Percentiles rank a stretch among this genome's conserved stretches.
Conservation (phyloP, 1,284 basidiomycete species). For the Cutaneotrichosporon sp. region DNA sequence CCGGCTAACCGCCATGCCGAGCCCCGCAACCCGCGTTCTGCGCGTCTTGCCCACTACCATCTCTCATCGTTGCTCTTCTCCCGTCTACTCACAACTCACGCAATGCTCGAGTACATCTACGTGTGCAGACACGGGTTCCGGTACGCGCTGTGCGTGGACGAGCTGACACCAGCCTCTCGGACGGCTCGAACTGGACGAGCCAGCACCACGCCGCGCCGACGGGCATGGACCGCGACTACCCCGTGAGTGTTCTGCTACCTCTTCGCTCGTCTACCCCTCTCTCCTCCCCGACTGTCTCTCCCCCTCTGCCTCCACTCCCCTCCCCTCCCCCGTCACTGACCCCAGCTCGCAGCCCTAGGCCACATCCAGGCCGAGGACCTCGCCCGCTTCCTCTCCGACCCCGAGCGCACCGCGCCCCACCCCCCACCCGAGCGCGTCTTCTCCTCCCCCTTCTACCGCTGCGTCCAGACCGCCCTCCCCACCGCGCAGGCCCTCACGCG, state of each 20-base stretch:
- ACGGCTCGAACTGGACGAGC: constrained; percentile 13
- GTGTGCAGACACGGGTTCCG: constrained; percentile 57
- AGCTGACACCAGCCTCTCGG: constrained; percentile 16
- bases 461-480: constrained; percentile 57
- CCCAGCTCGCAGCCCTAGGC: constrained; percentile 55
- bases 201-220: constrained; percentile 46
- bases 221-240: constrained; percentile 56
- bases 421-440: constrained; percentile 48
- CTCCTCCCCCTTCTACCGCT: constrained; percentile 56
- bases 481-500: constrained; percentile 35
- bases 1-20: not conserved
- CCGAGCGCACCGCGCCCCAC: constrained; percentile 28
- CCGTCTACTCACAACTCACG: not conserved
- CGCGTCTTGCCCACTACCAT: not conserved
- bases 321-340: not conserved
- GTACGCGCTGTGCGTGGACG: not conserved
- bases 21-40: not conserved
- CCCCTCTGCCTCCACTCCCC: not conserved
- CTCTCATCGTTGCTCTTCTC: not conserved
- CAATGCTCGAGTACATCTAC: constrained; percentile 57
- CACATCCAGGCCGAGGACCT: constrained; percentile 46
- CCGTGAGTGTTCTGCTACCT: too few relatives aligned
- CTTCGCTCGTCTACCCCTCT: too few relatives aligned
- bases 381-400: constrained; percentile 36
- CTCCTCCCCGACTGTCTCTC: too few relatives aligned